Percentiles rank a stretch among this genome's conserved stretches.
Evolutionary conservation across 1,284 basidiomycete genomes (phyloP).

Genomic region (Cutaneotrichosporon spelunceum): DNA sequence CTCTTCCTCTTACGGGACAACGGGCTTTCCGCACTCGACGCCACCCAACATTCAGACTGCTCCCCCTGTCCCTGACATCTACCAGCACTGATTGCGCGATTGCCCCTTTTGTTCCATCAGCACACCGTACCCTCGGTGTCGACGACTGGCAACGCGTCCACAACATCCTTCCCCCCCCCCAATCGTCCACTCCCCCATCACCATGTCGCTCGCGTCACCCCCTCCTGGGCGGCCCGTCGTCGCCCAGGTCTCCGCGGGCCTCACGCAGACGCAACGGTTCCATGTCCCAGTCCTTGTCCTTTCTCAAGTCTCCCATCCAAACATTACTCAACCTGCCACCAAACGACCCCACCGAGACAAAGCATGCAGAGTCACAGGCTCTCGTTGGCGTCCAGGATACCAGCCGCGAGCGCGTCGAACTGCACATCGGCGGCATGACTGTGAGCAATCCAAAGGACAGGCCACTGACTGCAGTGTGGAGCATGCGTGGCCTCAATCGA

Average conservation of each 20-base stretch:
- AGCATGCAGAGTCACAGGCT: slow-evolving; percentile 17
- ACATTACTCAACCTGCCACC: slow-evolving; percentile 16
- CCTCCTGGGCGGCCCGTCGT: not conserved
- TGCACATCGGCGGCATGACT: slow-evolving; percentile 51
- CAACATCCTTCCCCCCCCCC: not conserved
- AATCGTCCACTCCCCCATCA: not conserved
- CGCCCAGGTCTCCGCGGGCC: not conserved
- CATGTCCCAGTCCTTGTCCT: slow-evolving; percentile 15
- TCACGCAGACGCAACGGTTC: slow-evolving; percentile 13
- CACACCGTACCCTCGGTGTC: not conserved
- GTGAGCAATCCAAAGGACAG: slow-evolving; percentile 30
- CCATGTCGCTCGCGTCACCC: slow-evolving; percentile 7
- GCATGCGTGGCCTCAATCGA: slow-evolving; percentile 73
- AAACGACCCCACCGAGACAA: slow-evolving; percentile 22
- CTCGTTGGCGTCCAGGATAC: slow-evolving; percentile 13
- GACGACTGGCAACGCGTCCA: not conserved
- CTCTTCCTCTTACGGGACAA: not conserved
- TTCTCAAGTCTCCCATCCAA: slow-evolving; percentile 17
- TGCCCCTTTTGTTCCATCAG: not conserved
- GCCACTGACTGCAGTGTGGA: slow-evolving; percentile 44
- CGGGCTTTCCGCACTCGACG: not conserved
- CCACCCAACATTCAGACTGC: not conserved
- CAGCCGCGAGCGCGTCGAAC: slow-evolving; percentile 40
- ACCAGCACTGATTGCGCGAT: not conserved
- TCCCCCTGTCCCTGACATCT: not conserved